phyloP scores from a whole-genome alignment of 2,329 filamentous ascomycete species.

The Sporothrix dimorphospora region DNA sequence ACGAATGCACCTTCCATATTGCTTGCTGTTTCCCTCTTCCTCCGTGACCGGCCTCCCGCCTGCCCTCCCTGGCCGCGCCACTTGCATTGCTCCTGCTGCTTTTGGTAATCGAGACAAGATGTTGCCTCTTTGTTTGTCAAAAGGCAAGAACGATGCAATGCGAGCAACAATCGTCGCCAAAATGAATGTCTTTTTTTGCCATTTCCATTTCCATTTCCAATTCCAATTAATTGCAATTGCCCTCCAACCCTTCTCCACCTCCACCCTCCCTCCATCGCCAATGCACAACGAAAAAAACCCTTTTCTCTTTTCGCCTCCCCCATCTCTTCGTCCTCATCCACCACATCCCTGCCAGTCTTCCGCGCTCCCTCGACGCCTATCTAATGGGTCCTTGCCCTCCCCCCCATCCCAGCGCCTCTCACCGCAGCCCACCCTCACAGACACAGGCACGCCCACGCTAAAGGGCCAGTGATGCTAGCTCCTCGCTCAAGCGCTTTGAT shows the following conservation, averaged over 20 bases:
- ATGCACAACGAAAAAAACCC: background rate
- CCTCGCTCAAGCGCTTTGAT: conserved; percentile 7
- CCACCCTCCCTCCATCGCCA: background rate
- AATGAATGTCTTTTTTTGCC: background rate
- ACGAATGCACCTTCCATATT: conserved; percentile 14
- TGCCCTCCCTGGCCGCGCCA: background rate
- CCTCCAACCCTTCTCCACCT: background rate
- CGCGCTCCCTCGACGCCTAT: conserved; percentile 3
- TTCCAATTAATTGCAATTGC: too few species aligned
- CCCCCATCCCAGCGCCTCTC: background rate
- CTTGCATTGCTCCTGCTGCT: conserved; percentile 13
- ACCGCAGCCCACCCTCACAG: conserved; percentile 9
- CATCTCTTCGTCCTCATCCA: background rate
- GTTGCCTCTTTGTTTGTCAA: background rate
- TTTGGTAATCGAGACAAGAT: background rate
- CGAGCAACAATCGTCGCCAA: background rate
- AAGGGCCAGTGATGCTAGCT: conserved; percentile 19
- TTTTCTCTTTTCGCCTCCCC: conserved; percentile 4
- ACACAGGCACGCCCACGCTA: conserved; percentile 19
- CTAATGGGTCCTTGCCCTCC: background rate
- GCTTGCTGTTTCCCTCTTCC: background rate
- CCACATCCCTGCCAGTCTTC: background rate
- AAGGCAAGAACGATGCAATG: conserved; percentile 9
- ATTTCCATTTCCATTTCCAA: background rate
- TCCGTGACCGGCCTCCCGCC: conserved; percentile 22